Percentiles rank a stretch among this genome's conserved stretches.
Conservation (phyloP, 2,329 filamentous ascomycete species). For the Fusarium piperis region DNA sequence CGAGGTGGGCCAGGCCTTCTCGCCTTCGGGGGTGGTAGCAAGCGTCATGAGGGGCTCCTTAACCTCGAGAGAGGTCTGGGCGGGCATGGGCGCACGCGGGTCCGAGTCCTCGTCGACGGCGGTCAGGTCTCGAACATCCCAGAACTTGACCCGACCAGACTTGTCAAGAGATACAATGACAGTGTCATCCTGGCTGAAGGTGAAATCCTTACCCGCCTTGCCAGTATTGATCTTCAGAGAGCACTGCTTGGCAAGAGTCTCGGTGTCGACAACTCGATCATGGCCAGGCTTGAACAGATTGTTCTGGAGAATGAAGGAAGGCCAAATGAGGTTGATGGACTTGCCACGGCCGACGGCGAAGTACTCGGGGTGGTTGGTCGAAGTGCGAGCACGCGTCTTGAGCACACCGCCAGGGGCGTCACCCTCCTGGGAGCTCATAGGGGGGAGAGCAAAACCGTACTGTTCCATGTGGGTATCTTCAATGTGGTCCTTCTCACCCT, state of each 20-base stretch:
- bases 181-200: slow-evolving; percentile 95
- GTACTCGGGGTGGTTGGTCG: slow-evolving; percentile 87
- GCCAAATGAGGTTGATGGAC: slow-evolving; percentile 90
- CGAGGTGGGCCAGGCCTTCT: slow-evolving; percentile 97
- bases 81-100: slow-evolving; percentile 61
- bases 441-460: slow-evolving; percentile 88
- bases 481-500: slow-evolving; percentile 80
- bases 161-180: slow-evolving; percentile 97
- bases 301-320: slow-evolving; percentile 69
- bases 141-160: slow-evolving; percentile 95
- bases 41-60: slow-evolving; percentile 88
- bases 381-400: slow-evolving; percentile 94
- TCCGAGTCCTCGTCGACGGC: slow-evolving; percentile 62
- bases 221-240: slow-evolving; percentile 94
- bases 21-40: slow-evolving; percentile 83
- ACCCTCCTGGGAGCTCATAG: slow-evolving; percentile 85
- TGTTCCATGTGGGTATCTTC: slow-evolving; percentile 82
- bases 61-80: slow-evolving; percentile 74
- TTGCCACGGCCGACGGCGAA: slow-evolving; percentile 97
- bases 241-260: slow-evolving; percentile 86
- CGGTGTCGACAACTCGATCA: slow-evolving; percentile 81
- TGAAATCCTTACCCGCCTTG: slow-evolving; percentile 98
- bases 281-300: slow-evolving; percentile 71
- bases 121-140: slow-evolving; percentile 88
- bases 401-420: slow-evolving; percentile 91